Evolutionary conservation across 2,329 filamentous ascomycete genomes (phyloP).

Genomic region (Ramichloridium luteum): DNA sequence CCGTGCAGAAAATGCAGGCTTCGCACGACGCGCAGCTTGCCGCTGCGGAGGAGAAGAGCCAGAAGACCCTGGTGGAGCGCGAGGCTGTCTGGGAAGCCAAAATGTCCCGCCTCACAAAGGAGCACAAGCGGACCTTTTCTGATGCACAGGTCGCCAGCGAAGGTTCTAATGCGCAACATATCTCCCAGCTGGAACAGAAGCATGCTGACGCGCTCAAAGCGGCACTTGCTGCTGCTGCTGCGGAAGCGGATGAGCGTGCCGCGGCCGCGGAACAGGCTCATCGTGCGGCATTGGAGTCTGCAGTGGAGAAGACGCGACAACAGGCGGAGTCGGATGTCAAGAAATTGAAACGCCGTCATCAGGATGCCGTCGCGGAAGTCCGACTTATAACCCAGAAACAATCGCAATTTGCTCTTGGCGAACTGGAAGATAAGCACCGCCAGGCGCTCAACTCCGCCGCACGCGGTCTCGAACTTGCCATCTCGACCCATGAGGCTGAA

Average conservation of each 20-base stretch:
- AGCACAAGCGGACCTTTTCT: constrained; percentile 8
- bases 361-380: constrained; percentile 15
- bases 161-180: constrained; percentile 5
- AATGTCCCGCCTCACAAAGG: constrained; percentile 8
- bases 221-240: constrained; percentile 8
- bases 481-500: too few relatives aligned
- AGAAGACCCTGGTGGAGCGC: constrained; percentile 10
- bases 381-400: constrained; percentile 13
- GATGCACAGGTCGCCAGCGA: constrained; percentile 10
- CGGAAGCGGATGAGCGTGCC: constrained; percentile 10
- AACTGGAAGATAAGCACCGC: constrained; percentile 14
- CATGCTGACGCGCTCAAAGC: constrained; percentile 8
- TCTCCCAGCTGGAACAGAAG: constrained; percentile 7
- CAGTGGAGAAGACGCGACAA: constrained; percentile 11
- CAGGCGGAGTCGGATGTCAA: constrained; percentile 13
- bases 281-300: constrained; percentile 11
- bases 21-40: constrained; percentile 7
- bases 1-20: constrained; percentile 6
- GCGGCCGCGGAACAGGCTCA: constrained; percentile 11
- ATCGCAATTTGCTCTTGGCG: constrained; percentile 10
- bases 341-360: constrained; percentile 16
- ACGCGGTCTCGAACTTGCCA: not conserved
- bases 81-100: constrained; percentile 14
- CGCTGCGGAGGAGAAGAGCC: constrained; percentile 9
- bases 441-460: constrained; percentile 9